These are phyloP conservation scores for Fusarium continuum DNA, from an alignment of 2,329 filamentous ascomycete genomes.

Conservation along the genomic window DNA sequence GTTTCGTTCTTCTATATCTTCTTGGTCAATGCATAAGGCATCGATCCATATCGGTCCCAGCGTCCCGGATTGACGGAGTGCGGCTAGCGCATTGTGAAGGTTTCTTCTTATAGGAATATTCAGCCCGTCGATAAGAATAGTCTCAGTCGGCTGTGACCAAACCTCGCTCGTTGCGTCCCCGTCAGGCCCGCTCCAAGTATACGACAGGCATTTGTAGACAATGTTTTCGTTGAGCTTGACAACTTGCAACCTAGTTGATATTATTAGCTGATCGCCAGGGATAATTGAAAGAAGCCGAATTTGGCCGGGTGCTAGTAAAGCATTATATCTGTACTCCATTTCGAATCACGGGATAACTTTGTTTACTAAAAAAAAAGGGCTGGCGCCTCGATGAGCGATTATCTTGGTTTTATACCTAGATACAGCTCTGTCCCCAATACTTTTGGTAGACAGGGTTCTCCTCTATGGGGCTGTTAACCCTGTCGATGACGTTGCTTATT, in stretches of 20 bases:
- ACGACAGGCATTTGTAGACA: not conserved
- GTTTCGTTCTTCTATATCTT: not conserved
- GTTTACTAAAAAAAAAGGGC: too few species aligned
- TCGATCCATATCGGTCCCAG: not conserved
- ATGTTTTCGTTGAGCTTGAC: not conserved
- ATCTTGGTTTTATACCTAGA: not conserved
- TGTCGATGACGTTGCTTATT: not conserved
- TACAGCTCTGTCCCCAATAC: too few species aligned
- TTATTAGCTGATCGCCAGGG: not conserved
- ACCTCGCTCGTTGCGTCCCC: not conserved
- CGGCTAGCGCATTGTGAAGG: not conserved
- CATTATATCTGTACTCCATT: not conserved
- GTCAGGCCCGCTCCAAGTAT: not conserved
- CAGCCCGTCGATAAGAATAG: not conserved
- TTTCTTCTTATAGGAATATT: not conserved
- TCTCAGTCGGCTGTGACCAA: not conserved
- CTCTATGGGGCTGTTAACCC: not conserved
- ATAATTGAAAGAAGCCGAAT: not conserved
- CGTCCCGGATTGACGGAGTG: not conserved
- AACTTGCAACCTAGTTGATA: not conserved
- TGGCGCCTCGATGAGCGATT: not conserved
- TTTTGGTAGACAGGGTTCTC: not conserved
- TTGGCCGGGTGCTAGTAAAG: not conserved
- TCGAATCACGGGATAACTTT: not conserved
- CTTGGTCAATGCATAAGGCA: slow-evolving; percentile 1